These are phyloP conservation scores for Xylaria sp. DNA, from an alignment of 2,329 filamentous ascomycete genomes.

Conservation along the genomic window DNA sequence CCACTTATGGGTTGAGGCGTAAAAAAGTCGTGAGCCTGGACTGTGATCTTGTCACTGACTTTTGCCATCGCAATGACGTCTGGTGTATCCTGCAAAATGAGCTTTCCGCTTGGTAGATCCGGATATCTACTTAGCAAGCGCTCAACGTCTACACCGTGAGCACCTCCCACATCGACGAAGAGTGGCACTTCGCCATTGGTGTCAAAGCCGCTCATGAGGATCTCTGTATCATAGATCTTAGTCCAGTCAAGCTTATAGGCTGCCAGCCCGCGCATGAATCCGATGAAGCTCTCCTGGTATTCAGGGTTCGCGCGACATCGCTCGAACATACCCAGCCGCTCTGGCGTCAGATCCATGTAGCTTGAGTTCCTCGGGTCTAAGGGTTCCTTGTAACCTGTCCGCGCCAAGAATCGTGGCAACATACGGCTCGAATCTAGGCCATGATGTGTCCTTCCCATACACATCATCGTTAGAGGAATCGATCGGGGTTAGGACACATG, in stretches of 20 bases:
- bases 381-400: constrained; percentile 51
- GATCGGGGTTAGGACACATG: neutral
- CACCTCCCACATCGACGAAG: constrained; percentile 55
- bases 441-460: constrained; percentile 46
- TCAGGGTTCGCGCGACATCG: constrained; percentile 48
- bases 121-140: constrained; percentile 50
- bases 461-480: neutral
- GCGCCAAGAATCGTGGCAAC: constrained; percentile 50
- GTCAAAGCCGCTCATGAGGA: constrained; percentile 40
- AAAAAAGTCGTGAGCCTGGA: constrained; percentile 43
- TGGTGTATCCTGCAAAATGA: constrained; percentile 55
- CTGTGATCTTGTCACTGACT: constrained; percentile 36
- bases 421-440: constrained; percentile 46
- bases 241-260: constrained; percentile 52
- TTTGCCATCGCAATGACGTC: constrained; percentile 50
- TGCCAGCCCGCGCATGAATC: constrained; percentile 52
- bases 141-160: constrained; percentile 52
- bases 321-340: constrained; percentile 50
- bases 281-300: constrained; percentile 49
- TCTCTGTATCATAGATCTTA: constrained; percentile 45
- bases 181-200: constrained; percentile 37
- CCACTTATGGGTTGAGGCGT: constrained; percentile 38
- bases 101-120: constrained; percentile 45
- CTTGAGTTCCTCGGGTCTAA: constrained; percentile 42
- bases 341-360: constrained; percentile 37